Evolutionary conservation across 73 alveolate genomes (phyloP).

Genomic region (Blepharisma stoltei): DNA sequence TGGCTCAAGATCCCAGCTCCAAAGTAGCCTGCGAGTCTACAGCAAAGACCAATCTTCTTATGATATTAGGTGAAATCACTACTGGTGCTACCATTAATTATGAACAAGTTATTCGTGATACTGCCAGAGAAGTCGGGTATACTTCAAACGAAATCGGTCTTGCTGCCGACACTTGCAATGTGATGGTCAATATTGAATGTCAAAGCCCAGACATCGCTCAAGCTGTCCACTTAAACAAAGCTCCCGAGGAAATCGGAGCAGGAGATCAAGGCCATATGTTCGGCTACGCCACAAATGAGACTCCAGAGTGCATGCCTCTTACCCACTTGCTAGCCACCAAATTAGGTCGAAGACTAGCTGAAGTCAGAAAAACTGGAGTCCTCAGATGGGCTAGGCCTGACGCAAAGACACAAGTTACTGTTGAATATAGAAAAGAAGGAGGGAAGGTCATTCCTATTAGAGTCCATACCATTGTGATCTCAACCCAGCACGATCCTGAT

Average conservation of each 20-base stretch:
- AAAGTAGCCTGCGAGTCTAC: constrained; percentile 94
- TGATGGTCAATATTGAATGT: constrained; percentile 64
- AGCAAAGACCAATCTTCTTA: constrained; percentile 86
- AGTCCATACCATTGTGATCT: constrained; percentile 89
- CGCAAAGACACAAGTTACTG: constrained; percentile 96
- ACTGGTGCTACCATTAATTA: constrained; percentile 72
- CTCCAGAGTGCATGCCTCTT: constrained; percentile 91
- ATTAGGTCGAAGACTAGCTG: constrained; percentile 83
- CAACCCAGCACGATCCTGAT: constrained; percentile 91
- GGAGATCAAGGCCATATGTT: constrained; percentile 99
- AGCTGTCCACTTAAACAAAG: constrained; percentile 90
- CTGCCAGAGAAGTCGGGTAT: constrained; percentile 87
- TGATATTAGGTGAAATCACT: constrained; percentile 93
- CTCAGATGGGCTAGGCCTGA: constrained; percentile 96
- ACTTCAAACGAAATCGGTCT: constrained; percentile 91
- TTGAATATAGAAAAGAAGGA: constrained; percentile 85
- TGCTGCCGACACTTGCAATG: constrained; percentile 71
- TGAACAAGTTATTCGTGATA: constrained; percentile 87
- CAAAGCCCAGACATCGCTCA: constrained; percentile 87
- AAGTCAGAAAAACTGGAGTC: constrained; percentile 80
- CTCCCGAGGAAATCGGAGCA: constrained; percentile 93
- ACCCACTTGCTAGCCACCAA: constrained; percentile 88
- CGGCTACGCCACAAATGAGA: constrained; percentile 98
- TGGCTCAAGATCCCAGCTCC: constrained; percentile 87
- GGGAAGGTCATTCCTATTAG: constrained; percentile 81